Conservation (phyloP, 345 rosid species). For the Eucalyptus curtisii region DNA sequence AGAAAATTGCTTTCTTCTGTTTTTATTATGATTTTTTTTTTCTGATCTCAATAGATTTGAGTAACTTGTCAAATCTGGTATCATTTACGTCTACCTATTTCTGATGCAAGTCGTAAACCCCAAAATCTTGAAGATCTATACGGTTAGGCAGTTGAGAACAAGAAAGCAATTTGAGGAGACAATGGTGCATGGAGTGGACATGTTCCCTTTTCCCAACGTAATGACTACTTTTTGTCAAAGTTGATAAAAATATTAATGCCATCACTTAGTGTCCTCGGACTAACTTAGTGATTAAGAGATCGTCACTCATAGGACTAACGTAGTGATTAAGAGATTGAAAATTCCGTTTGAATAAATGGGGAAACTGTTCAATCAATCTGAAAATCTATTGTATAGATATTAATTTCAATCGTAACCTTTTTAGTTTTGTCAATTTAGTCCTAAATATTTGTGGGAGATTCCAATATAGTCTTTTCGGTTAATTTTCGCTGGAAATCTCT, state of each 20-base stretch:
- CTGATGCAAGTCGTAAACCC: not conserved
- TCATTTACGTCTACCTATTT: not conserved
- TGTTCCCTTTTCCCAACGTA: not conserved
- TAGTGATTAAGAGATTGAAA: not conserved
- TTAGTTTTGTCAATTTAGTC: not conserved
- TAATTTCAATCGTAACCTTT: too few species aligned
- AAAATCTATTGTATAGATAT: too few species aligned
- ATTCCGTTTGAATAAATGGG: not conserved
- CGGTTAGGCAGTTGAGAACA: not conserved
- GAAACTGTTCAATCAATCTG: not conserved
- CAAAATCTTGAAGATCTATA: not conserved
- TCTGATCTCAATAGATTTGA: not conserved
- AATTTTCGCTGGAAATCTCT: accelerated
- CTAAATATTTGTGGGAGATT: accelerated
- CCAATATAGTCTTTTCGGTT: accelerated
- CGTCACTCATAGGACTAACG: not conserved
- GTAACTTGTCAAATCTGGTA: not conserved
- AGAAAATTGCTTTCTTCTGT: not conserved
- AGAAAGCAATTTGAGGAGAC: not conserved
- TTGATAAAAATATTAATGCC: not conserved
- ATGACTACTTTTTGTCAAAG: not conserved
- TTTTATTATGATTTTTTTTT: too few species aligned
- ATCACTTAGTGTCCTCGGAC: not conserved
- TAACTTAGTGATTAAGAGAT: not conserved
- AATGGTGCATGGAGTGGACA: not conserved